Evolutionary conservation across 2,329 filamentous ascomycete genomes (phyloP).

Genomic region (Exophiala oligosperma): DNA sequence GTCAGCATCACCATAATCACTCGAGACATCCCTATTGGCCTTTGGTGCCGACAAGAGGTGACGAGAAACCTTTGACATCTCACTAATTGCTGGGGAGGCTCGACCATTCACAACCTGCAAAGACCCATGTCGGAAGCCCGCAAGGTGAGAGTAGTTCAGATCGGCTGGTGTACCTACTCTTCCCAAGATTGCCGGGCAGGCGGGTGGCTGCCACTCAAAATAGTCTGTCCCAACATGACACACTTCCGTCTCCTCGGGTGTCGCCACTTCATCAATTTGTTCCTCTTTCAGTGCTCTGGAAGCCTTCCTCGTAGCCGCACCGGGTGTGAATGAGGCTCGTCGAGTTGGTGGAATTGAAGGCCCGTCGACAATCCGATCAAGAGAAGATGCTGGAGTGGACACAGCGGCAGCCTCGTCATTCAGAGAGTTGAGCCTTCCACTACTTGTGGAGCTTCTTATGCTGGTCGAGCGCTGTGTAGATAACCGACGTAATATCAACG

Average conservation of each 20-base stretch:
- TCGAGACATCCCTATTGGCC: conserved; percentile 23
- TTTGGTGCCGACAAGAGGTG: conserved; percentile 10
- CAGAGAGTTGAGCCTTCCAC: conserved; percentile 4
- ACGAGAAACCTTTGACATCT: conserved; percentile 25
- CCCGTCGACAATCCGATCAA: conserved; percentile 21
- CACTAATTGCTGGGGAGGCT: conserved; percentile 30
- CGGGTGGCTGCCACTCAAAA: conserved; percentile 17
- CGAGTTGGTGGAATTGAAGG: conserved; percentile 23
- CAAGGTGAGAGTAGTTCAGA: conserved; percentile 28
- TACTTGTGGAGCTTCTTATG: conserved; percentile 11
- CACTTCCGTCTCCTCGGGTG: conserved; percentile 10
- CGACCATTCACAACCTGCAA: conserved; percentile 30
- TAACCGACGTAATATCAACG: conserved; percentile 14
- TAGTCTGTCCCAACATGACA: conserved; percentile 7
- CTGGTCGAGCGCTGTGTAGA: conserved; percentile 17
- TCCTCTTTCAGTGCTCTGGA: background rate
- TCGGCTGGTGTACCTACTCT: conserved; percentile 27
- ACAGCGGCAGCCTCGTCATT: conserved; percentile 4
- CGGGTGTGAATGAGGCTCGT: conserved; percentile 27
- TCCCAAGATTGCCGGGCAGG: conserved; percentile 18
- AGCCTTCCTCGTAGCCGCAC: conserved; percentile 26
- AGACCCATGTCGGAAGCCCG: conserved; percentile 23
- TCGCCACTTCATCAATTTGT: conserved; percentile 1
- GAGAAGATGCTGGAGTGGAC: conserved; percentile 15
- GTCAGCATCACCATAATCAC: conserved; percentile 27